Conservation (phyloP, 345 rosid species). For the Citrus australasica region DNA sequence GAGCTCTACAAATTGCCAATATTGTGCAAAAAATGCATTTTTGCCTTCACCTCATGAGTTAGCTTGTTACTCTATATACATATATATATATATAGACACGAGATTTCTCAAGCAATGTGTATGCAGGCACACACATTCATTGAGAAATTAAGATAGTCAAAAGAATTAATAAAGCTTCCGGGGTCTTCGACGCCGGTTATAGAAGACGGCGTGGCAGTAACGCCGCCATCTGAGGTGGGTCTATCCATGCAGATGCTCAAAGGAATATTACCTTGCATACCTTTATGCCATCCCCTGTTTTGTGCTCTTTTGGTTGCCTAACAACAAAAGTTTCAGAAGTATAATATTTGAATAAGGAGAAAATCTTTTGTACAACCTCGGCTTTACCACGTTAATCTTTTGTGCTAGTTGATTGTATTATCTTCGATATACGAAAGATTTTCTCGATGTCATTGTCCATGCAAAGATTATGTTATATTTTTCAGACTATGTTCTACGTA, state of each 20-base stretch:
- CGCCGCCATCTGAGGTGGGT: background rate
- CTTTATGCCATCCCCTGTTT: background rate
- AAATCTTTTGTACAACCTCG: no score
- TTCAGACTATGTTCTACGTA: no score
- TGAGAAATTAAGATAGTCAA: background rate
- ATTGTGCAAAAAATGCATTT: background rate
- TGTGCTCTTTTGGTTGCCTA: background rate
- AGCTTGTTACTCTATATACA: no score
- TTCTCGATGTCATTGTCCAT: no score
- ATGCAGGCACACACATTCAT: background rate
- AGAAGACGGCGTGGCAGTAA: background rate
- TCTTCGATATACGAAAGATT: no score
- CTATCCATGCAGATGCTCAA: background rate
- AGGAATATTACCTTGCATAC: background rate
- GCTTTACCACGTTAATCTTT: no score
- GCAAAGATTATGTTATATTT: no score
- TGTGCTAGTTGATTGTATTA: no score
- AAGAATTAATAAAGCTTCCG: background rate
- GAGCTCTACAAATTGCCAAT: background rate
- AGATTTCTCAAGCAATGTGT: no score
- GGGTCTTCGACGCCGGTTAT: background rate
- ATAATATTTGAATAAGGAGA: no score
- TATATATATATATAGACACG: background rate
- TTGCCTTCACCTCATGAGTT: background rate
- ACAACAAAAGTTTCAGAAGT: no score